Evolutionary conservation across 2,329 filamentous ascomycete genomes (phyloP).

Genomic region (Stagonosporopsis cucurbitacearum): DNA sequence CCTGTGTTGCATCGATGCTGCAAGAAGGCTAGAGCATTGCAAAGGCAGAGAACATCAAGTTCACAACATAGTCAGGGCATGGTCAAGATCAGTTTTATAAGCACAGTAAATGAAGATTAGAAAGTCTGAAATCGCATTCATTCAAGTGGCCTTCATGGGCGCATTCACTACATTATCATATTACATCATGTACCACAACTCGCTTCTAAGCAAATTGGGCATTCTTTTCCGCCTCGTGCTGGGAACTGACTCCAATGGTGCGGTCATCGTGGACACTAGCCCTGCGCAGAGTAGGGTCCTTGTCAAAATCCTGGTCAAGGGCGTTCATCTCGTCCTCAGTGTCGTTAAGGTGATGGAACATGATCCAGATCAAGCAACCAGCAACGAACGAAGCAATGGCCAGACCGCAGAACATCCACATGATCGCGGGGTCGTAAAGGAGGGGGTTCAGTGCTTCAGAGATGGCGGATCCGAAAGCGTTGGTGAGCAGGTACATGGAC

Average conservation of each 20-base stretch:
- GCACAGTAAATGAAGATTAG: not conserved
- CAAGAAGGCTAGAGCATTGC: not conserved
- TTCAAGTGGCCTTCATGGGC: slow-evolving; percentile 4
- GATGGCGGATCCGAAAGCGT: slow-evolving; percentile 66
- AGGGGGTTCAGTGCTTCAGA: slow-evolving; percentile 68
- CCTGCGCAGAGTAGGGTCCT: slow-evolving; percentile 38
- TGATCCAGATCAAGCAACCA: slow-evolving; percentile 45
- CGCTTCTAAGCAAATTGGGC: slow-evolving; percentile 5
- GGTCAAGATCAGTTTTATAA: no score
- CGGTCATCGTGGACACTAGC: slow-evolving; percentile 26
- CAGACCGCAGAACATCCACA: slow-evolving; percentile 64
- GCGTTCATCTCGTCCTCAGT: slow-evolving; percentile 48
- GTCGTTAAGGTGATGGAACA: slow-evolving; percentile 49
- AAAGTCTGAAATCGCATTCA: slow-evolving; percentile 3
- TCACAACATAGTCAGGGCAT: no score
- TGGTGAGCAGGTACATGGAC: slow-evolving; percentile 66
- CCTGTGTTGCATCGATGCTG: not conserved
- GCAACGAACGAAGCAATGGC: slow-evolving; percentile 39
- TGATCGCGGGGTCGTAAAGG: slow-evolving; percentile 67
- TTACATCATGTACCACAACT: slow-evolving; percentile 7
- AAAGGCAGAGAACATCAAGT: no score
- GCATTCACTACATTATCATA: slow-evolving; percentile 17
- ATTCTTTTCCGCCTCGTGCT: slow-evolving; percentile 12
- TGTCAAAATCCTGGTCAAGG: slow-evolving; percentile 44
- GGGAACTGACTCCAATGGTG: slow-evolving; percentile 9